Conservation (phyloP, 176 grass and related monocot genomes). For the Oropetium thomaeum region DNA sequence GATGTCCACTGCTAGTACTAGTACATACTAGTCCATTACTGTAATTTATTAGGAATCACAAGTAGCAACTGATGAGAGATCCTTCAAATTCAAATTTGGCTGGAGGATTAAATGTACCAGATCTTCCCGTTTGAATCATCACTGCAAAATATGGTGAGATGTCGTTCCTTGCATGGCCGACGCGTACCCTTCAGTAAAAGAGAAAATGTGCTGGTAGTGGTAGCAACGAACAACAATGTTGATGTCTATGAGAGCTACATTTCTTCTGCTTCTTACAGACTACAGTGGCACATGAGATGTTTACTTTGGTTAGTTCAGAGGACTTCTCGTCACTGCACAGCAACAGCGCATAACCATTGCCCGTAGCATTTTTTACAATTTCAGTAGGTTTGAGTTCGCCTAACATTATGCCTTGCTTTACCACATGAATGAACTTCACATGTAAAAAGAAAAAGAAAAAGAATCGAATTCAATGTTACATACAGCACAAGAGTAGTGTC, state of each 20-base stretch:
- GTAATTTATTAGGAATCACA: background rate
- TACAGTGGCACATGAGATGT: no score
- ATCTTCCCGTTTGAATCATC: background rate
- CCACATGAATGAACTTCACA: background rate
- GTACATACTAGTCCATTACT: no score
- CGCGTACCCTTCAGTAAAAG: background rate
- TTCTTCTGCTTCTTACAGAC: background rate
- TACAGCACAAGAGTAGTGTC: background rate
- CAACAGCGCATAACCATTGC: background rate
- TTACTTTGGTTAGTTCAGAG: no score
- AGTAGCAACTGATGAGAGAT: background rate
- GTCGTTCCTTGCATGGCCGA: background rate
- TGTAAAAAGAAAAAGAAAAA: background rate
- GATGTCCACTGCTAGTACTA: background rate
- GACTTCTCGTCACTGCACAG: no score
- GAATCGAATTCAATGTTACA: background rate
- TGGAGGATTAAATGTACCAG: background rate
- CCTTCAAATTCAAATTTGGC: background rate
- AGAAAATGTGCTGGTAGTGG: background rate
- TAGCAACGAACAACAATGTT: background rate
- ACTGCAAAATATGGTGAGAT: constrained; percentile 1
- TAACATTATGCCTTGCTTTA: constrained; percentile 2
- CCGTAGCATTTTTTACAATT: background rate
- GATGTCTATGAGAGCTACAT: background rate
- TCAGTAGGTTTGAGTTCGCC: background rate